Conservation (phyloP, 805 yeast species). For the Candida orba region DNA sequence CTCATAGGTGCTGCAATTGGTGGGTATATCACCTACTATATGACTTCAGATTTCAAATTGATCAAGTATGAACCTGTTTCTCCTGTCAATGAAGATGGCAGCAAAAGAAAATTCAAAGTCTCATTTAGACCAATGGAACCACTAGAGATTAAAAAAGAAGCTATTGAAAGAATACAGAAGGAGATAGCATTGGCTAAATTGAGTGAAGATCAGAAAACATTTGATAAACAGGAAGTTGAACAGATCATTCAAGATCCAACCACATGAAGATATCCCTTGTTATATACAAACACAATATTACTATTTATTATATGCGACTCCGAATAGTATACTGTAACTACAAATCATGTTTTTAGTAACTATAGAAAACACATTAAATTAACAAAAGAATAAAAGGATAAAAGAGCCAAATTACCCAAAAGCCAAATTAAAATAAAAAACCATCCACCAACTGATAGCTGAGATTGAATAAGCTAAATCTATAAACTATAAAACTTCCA, state of each 20-base stretch:
- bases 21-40: conserved; percentile 9
- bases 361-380: conserved; percentile 8
- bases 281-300: neutral
- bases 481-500: no score
- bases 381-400: conserved; percentile 5
- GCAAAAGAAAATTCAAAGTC: conserved; percentile 29
- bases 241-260: conserved; percentile 15
- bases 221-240: conserved; percentile 6
- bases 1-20: conserved; percentile 15
- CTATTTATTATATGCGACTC: neutral
- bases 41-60: conserved; percentile 23
- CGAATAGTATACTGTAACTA: no score
- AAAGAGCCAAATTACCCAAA: conserved; percentile 3
- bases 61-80: conserved; percentile 34
- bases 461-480: no score
- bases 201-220: neutral
- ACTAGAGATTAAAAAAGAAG: conserved; percentile 32
- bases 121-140: conserved; percentile 31
- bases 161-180: conserved; percentile 4
- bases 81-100: conserved; percentile 33
- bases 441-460: neutral
- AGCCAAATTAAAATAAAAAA: conserved; percentile 1
- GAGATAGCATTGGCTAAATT: neutral
- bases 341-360: neutral
- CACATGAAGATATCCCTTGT: neutral